Evolutionary conservation across 106 monocot genomes (phyloP).

Genomic region (Dendrobium nobile): DNA sequence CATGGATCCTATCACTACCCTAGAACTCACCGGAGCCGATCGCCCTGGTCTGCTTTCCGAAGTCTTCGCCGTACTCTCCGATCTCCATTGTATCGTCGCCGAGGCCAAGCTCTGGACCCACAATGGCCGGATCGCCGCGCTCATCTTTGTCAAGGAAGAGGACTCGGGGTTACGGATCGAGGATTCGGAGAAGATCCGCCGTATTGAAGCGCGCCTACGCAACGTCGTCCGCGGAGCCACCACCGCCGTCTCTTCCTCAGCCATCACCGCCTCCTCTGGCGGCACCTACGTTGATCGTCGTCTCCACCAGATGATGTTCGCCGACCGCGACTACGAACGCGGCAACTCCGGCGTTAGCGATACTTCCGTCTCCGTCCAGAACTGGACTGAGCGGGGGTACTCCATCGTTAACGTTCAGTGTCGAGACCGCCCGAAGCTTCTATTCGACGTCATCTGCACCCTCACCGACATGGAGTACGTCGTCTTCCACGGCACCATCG

Average conservation of each 20-base stretch:
- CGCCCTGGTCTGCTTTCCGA: constrained; percentile 57
- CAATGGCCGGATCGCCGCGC: constrained; percentile 42
- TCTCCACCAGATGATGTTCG: constrained; percentile 52
- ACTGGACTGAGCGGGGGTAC: constrained; percentile 53
- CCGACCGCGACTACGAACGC: constrained; percentile 31
- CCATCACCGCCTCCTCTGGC: background rate
- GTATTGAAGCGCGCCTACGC: constrained; percentile 32
- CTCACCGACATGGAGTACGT: constrained; percentile 59
- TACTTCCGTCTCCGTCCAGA: constrained; percentile 19
- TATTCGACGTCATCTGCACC: constrained; percentile 56
- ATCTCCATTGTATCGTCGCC: constrained; percentile 28
- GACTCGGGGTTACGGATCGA: constrained; percentile 18
- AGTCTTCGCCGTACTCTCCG: constrained; percentile 36
- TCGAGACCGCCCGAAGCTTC: constrained; percentile 63
- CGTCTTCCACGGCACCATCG: constrained; percentile 58
- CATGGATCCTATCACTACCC: background rate
- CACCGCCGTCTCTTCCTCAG: background rate
- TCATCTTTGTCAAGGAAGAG: constrained; percentile 37
- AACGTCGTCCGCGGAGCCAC: constrained; percentile 18
- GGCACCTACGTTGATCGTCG: constrained; percentile 28
- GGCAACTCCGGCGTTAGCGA: background rate
- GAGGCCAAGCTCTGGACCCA: constrained; percentile 52
- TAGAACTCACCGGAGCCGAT: constrained; percentile 56
- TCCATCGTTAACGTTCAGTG: constrained; percentile 42
- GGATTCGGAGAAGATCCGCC: background rate